Conservation (phyloP, 306 rosid genomes). For the Cercis canadensis region DNA sequence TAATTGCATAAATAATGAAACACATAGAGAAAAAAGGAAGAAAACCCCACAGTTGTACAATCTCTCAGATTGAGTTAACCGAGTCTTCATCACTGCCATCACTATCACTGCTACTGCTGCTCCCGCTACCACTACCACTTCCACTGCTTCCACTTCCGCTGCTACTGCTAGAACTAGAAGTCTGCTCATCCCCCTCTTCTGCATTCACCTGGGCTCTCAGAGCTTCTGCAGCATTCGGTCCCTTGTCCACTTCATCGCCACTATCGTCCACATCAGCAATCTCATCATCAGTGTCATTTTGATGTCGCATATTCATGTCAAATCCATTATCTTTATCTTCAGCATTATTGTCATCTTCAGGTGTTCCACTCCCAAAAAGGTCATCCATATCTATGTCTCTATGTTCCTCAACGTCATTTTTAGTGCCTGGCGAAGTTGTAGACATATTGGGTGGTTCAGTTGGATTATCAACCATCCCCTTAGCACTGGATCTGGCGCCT, state of each 20-base stretch:
- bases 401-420: slow-evolving; percentile 67
- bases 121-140: slow-evolving; percentile 59
- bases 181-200: slow-evolving; percentile 61
- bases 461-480: slow-evolving; percentile 51
- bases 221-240: slow-evolving; percentile 89
- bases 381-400: slow-evolving; percentile 73
- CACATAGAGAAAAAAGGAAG: background rate
- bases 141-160: slow-evolving; percentile 74
- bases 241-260: slow-evolving; percentile 85
- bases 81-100: slow-evolving; percentile 90
- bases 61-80: slow-evolving; percentile 68
- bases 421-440: slow-evolving; percentile 59
- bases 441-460: slow-evolving; percentile 51
- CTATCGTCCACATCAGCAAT: slow-evolving; percentile 90
- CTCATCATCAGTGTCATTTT: slow-evolving; percentile 76
- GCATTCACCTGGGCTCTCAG: slow-evolving; percentile 82
- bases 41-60: slow-evolving; percentile 4
- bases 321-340: slow-evolving; percentile 75
- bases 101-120: slow-evolving; percentile 78
- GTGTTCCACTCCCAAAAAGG: slow-evolving; percentile 68
- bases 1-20: slow-evolving; percentile 12
- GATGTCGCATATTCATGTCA: slow-evolving; percentile 58
- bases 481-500: slow-evolving; percentile 63
- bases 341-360: slow-evolving; percentile 61
- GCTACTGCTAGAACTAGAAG: slow-evolving; percentile 80